Evolutionary conservation across 805 yeast genomes (phyloP).

Genomic region (Lipomyces spencermartinsiae): DNA sequence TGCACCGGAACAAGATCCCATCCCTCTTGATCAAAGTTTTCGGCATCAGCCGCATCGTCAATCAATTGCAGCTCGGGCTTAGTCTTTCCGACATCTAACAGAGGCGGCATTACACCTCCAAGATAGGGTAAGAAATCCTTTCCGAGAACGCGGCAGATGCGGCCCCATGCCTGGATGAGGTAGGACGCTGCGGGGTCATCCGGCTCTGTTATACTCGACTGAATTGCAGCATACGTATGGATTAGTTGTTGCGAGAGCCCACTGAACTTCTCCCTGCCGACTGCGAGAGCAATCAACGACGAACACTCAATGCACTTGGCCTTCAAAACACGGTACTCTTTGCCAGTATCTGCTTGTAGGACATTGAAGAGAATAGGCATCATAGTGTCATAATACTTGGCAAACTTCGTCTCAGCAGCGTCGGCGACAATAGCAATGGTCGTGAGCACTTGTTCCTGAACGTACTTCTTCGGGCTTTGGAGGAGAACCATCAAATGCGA

Average conservation of each 20-base stretch:
- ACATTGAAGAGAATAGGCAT: constrained; percentile 89
- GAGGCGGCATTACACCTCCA: constrained; percentile 87
- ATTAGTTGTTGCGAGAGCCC: constrained; percentile 78
- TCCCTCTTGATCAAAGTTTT: constrained; percentile 79
- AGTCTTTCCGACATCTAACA: constrained; percentile 83
- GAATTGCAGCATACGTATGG: constrained; percentile 72
- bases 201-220: constrained; percentile 55
- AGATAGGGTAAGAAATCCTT: constrained; percentile 83
- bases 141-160: constrained; percentile 86
- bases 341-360: constrained; percentile 72
- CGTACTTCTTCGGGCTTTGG: constrained; percentile 87
- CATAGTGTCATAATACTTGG: constrained; percentile 90
- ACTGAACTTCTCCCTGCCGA: constrained; percentile 86
- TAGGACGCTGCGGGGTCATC: constrained; percentile 90
- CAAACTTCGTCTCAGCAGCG: constrained; percentile 86
- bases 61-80: constrained; percentile 86
- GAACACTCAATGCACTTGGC: constrained; percentile 97
- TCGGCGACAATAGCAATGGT: constrained; percentile 97
- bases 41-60: constrained; percentile 86
- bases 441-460: constrained; percentile 95
- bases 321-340: constrained; percentile 76
- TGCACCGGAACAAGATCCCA: constrained; percentile 93
- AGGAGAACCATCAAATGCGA: constrained; percentile 74
- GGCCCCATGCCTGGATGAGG: constrained; percentile 94
- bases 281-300: constrained; percentile 91